Conservation (phyloP, 306 rosid species). For the Vigna trinervia region DNA sequence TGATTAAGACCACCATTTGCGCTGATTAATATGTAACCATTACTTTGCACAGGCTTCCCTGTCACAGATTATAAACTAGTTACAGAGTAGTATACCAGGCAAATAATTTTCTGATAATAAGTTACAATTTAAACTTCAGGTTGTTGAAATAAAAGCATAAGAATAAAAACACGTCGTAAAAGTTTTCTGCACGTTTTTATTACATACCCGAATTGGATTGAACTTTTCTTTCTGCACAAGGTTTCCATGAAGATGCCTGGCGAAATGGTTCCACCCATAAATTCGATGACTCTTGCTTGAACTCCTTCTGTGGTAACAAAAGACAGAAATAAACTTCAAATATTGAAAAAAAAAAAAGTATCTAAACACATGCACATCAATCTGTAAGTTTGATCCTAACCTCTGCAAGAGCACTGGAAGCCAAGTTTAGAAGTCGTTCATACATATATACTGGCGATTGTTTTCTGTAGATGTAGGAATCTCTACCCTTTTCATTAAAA, state of each 20-base stretch:
- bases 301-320: conserved; percentile 60
- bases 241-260: conserved; percentile 74
- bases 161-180: conserved; percentile 20
- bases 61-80: conserved; percentile 46
- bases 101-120: conserved; percentile 10
- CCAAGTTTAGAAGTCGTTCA: conserved; percentile 74
- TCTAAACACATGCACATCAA: background rate
- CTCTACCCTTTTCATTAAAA: conserved; percentile 51
- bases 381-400: conserved; percentile 52
- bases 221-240: conserved; percentile 73
- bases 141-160: background rate
- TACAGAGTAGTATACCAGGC: background rate
- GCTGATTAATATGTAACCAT: conserved; percentile 88
- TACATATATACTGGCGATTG: conserved; percentile 71
- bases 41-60: conserved; percentile 59
- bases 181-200: background rate
- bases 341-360: background rate
- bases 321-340: conserved; percentile 8
- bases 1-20: conserved; percentile 99
- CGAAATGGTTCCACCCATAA: conserved; percentile 75
- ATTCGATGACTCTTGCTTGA: conserved; percentile 66
- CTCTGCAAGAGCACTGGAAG: conserved; percentile 76
- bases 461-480: conserved; percentile 43
- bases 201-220: conserved; percentile 53
- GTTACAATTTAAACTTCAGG: background rate